Evolutionary conservation across 2,329 filamentous ascomycete species (phyloP).

Genomic region (Amylocarpus encephaloides): DNA sequence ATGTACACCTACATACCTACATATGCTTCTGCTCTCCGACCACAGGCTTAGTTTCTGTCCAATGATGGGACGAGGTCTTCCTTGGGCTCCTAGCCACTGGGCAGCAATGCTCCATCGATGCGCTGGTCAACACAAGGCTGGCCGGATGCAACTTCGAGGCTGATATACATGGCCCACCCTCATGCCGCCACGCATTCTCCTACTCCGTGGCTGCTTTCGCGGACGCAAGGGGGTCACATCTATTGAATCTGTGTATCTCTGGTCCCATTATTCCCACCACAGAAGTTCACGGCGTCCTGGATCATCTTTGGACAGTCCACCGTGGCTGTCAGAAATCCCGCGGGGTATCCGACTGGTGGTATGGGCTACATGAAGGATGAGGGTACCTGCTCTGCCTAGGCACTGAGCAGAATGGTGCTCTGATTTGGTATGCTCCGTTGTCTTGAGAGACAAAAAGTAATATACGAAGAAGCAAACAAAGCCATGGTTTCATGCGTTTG

Average conservation of each 20-base stretch:
- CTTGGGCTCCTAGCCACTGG: constrained; percentile 13
- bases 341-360: constrained; percentile 16
- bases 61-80: constrained; percentile 8
- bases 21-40: constrained; percentile 12
- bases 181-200: constrained; percentile 25
- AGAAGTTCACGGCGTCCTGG: not conserved
- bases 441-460: too few species aligned
- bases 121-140: constrained; percentile 26
- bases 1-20: too few species aligned
- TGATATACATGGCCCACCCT: constrained; percentile 26
- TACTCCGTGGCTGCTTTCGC: constrained; percentile 3
- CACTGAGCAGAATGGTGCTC: too few species aligned
- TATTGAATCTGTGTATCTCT: constrained; percentile 8
- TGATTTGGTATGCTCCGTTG: too few species aligned
- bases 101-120: constrained; percentile 27
- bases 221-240: not conserved
- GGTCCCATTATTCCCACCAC: not conserved
- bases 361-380: not conserved
- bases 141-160: constrained; percentile 12
- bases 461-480: too few species aligned
- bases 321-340: not conserved
- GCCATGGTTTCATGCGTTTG: too few species aligned
- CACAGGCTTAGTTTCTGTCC: constrained; percentile 5
- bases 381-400: not conserved
- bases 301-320: not conserved